Evolutionary conservation across 2,329 filamentous ascomycete genomes (phyloP), one percentile per base, ranked within the genome.

Genomic region (Trichoderma atrobrunneum): DNA sequence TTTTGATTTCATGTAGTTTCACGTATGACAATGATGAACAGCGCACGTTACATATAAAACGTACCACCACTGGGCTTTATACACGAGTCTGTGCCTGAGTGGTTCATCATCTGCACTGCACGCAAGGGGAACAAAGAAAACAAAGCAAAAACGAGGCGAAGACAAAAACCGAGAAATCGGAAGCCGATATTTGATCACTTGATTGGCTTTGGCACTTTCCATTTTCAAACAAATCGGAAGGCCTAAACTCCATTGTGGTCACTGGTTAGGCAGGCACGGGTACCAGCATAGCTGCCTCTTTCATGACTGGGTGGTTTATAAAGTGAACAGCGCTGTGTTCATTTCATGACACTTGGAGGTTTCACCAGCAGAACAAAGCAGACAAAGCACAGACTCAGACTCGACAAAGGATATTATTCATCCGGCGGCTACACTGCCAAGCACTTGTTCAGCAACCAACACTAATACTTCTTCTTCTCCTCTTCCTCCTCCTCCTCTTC

Each of bases 231-330:
- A 43, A 43, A 8, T 24, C 11, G 11, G 5, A 24, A 21, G 11
- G 48, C 10, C 48, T 11, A 51, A 21, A 51, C 11, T 51, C 48
- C 5, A 12, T 51, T 24, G 39, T 21, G 43, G 32, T 14, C 32
- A 34, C 11, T 34, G 32, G 3, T 51, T 54, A 54, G 48, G 48
- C 48, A 54, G 57, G 5, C 10, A 34, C 57, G 57, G 57, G 5
- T 60, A 26, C 83, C 83, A 5, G 78, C 82, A 24, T 83, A 14
- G 5, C 57, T 60, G 2, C 57, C 30, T 34, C 30, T 32, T 59
- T n/a, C 18, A 54, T 24, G 21, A 54, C 21, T 54, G 11, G 48
- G 48, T 2, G 21, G 10, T 12, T 39, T 16, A 51, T 43, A 43
- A 43, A 18, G 1, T n/a, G 16, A 43, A 43, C 18, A 43, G 7